A percentile compares a stretch with the other conserved stretches of the same genome.
Evolutionary conservation across 768 basidiomycete genomes (phyloP).

Genomic region (Clavaria fumosa): DNA sequence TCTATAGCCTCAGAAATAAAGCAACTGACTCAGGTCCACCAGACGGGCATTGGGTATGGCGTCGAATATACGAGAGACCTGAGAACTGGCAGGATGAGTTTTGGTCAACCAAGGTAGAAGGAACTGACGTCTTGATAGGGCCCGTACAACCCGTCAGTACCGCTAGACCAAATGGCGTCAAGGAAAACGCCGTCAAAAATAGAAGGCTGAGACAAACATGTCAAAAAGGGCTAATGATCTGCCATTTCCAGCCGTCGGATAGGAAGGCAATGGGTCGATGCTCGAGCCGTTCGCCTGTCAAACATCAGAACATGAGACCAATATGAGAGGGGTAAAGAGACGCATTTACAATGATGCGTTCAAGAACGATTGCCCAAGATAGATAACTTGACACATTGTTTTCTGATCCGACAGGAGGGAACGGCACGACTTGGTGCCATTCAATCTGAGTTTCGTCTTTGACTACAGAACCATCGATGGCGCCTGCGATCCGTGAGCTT

Average conservation of each 20-base stretch:
- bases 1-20: too few relatives aligned
- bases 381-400: slow-evolving; percentile 54
- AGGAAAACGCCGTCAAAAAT: background rate
- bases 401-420: slow-evolving; percentile 44
- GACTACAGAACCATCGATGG: slow-evolving; percentile 57
- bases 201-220: slow-evolving; percentile 34
- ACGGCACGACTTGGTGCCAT: slow-evolving; percentile 66
- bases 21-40: slow-evolving; percentile 33
- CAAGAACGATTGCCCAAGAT: slow-evolving; percentile 56
- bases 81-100: slow-evolving; percentile 6
- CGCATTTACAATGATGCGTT: too few relatives aligned
- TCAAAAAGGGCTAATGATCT: slow-evolving; percentile 57
- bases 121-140: slow-evolving; percentile 57
- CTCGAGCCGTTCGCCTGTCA: slow-evolving; percentile 39
- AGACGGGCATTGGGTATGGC: slow-evolving; percentile 48
- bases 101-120: background rate
- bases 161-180: slow-evolving; percentile 25
- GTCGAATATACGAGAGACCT: slow-evolving; percentile 57
- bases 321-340: too few relatives aligned
- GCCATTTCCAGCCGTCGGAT: slow-evolving; percentile 37
- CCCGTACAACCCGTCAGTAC: slow-evolving; percentile 56
- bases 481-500: slow-evolving; percentile 31
- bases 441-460: slow-evolving; percentile 39
- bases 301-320: too few relatives aligned
- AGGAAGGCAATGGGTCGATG: slow-evolving; percentile 45